Evolutionary conservation across 1,139 yeast genomes (phyloP).

Genomic region (Dujonia santamariae): DNA sequence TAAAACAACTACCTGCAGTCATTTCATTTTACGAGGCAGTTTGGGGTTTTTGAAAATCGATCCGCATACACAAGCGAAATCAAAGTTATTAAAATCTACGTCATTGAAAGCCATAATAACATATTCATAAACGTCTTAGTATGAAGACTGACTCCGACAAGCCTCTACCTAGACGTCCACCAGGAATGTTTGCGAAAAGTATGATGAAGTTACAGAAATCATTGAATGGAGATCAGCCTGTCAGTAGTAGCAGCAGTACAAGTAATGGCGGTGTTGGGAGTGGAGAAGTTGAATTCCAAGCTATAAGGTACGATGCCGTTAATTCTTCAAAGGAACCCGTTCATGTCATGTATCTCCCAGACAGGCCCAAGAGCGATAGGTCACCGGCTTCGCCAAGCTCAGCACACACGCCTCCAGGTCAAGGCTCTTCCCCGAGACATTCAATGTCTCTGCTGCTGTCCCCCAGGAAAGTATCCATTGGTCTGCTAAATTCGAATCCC

Average conservation of each 20-base stretch:
- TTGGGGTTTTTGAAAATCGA: no score
- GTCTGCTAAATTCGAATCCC: conserved; percentile 17
- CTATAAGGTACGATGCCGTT: conserved; percentile 32
- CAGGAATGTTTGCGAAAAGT: conserved; percentile 15
- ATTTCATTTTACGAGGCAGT: no score
- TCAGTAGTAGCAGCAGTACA: conserved; percentile 6
- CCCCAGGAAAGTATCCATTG: conserved; percentile 16
- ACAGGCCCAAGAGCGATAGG: conserved; percentile 7
- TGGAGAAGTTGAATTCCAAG: conserved; percentile 22
- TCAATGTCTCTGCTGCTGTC: conserved; percentile 5
- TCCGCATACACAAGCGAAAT: no score
- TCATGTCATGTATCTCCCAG: conserved; percentile 28
- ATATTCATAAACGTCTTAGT: not conserved
- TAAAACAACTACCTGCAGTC: no score
- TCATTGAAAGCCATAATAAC: no score
- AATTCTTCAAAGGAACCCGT: conserved; percentile 26
- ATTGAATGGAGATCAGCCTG: no score
- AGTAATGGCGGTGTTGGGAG: not conserved
- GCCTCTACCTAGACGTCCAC: conserved; percentile 10
- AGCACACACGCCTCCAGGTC: not conserved
- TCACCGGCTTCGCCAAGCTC: conserved; percentile 4
- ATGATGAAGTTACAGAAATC: conserved; percentile 17
- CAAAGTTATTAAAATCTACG: no score
- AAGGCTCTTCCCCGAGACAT: conserved; percentile 1
- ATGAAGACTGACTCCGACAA: conserved; percentile 4